These are phyloP conservation scores for Globisporangium splendens DNA, from an alignment of 352 stramenopile genomes.

Conservation along the genomic window DNA sequence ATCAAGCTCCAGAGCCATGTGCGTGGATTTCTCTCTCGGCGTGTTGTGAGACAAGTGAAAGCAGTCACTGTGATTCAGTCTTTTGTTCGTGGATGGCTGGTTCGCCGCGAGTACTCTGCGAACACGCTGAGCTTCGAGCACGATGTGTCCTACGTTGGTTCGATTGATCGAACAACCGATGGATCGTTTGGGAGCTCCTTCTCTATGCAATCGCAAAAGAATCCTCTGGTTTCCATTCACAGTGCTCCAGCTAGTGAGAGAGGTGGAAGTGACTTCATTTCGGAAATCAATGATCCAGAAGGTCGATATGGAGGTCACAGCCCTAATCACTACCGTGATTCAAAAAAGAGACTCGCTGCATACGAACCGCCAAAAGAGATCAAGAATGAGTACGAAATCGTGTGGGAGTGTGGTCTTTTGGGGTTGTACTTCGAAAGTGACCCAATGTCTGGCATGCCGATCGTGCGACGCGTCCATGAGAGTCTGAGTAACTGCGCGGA, in stretches of 20 bases:
- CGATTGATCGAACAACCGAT: conserved; percentile 43
- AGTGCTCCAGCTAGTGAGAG: conserved; percentile 57
- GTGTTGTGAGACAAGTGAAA: conserved; percentile 35
- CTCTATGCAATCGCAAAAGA: conserved; percentile 28
- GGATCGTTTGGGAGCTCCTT: conserved; percentile 55
- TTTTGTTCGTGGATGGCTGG: conserved; percentile 78
- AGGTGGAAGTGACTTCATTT: conserved; percentile 31
- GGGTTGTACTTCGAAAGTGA: conserved; percentile 87
- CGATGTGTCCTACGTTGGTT: conserved; percentile 73
- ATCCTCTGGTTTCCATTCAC: conserved; percentile 51
- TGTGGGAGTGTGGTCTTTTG: conserved; percentile 82
- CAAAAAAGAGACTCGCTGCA: conserved; percentile 52
- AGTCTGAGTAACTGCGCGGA: conserved; percentile 84
- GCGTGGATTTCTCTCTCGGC: conserved; percentile 44
- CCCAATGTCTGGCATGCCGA: conserved; percentile 72
- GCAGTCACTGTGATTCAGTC: conserved; percentile 67
- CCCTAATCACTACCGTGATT: conserved; percentile 41
- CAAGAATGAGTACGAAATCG: conserved; percentile 82
- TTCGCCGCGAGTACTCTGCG: conserved; percentile 68
- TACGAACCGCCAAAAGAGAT: conserved; percentile 69
- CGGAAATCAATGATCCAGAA: conserved; percentile 48
- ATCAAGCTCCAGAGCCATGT: conserved; percentile 47
- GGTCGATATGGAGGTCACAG: conserved; percentile 37
- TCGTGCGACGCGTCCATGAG: conserved; percentile 84
- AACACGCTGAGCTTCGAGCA: conserved; percentile 80